A percentile compares a stretch with the other conserved stretches of the same genome.
phyloP scores from a whole-genome alignment of 805 yeast genomes.

The Yarrowia deformans region DNA sequence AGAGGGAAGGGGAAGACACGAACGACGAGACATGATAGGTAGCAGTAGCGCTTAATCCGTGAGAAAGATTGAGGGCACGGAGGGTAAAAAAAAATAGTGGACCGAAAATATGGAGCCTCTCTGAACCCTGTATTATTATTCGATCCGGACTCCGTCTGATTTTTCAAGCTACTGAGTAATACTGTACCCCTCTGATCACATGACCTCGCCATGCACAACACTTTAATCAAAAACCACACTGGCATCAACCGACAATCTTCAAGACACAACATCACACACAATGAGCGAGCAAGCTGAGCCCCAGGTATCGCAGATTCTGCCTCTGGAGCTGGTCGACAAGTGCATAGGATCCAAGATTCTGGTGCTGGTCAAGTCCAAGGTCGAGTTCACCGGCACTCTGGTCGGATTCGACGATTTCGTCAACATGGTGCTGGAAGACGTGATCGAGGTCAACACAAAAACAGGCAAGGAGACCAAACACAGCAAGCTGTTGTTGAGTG shows the following conservation, averaged over 20 bases:
- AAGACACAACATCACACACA: constrained; percentile 23
- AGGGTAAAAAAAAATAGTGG: neutral
- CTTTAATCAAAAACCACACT: constrained; percentile 24
- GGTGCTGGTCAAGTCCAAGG: constrained; percentile 66
- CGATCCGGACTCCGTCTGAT: no score
- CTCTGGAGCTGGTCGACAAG: constrained; percentile 86
- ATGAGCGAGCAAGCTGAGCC: constrained; percentile 38
- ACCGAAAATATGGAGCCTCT: neutral
- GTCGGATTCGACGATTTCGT: constrained; percentile 96
- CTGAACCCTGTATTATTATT: no score
- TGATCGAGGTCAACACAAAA: constrained; percentile 56
- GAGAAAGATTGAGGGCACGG: neutral
- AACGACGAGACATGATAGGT: neutral
- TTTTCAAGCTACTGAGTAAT: no score
- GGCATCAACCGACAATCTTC: neutral
- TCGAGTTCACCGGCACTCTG: constrained; percentile 85
- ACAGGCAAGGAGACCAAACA: constrained; percentile 46
- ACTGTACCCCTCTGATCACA: constrained; percentile 20
- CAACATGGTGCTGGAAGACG: constrained; percentile 79
- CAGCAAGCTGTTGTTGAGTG: constrained; percentile 52
- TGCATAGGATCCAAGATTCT: constrained; percentile 81
- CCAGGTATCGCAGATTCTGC: constrained; percentile 53
- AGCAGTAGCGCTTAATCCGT: no score
- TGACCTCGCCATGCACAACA: constrained; percentile 23
- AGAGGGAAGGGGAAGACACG: neutral